Base-by-base conservation (phyloP, 768 basidiomycete species). In the Lentinus brumalis region DNA sequence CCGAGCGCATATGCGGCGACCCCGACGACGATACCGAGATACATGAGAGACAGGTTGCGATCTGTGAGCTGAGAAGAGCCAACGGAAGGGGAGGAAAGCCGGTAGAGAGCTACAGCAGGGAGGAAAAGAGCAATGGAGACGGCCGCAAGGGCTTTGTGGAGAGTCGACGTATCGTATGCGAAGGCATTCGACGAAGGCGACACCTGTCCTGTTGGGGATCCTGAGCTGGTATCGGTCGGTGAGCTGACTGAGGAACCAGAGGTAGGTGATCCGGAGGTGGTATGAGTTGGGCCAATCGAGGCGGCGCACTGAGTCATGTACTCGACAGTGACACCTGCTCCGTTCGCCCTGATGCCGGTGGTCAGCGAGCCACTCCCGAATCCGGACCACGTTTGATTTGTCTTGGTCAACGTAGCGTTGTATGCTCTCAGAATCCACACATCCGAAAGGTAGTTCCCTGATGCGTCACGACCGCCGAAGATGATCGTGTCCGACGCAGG, bases 351-450 rank as follows among this genome's bases (percentile, higher is more conserved):
- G 50, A 85, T 56, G 30, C 92, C 91, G 1, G 82, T 81, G 70
- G 82, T 77, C 42, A 93, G 79, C 32, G 73, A 64, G 0, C 91
- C 92, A 60, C 82, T 72, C 5, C 88, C 86, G 66, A 81, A 92
- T 14, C 87, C 87, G 35, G 80, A 70, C 89, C 88, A 91, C 7
- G 73, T 74, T 57, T 79, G 73, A 52, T 79, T 77, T 2, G 85
- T 80, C n/a, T 80, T 64, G n/a, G 81, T 81, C 57, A 90, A 68
- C 35, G 79, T 72, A n/a, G 79, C 87, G 61, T 81, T 79, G 72
- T 92, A 93, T 4, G 89, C 83, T 55, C 92, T 79, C 61, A 94
- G 78, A 8, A 94, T 71, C 92, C 92, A 94, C 11, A 94, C 69
- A 57, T 94, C 92, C 42, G 85, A 81, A 4, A 92, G 77, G 68